Evolutionary conservation across 306 rosid species (phyloP).

Genomic region (Arachis hypogaea): DNA sequence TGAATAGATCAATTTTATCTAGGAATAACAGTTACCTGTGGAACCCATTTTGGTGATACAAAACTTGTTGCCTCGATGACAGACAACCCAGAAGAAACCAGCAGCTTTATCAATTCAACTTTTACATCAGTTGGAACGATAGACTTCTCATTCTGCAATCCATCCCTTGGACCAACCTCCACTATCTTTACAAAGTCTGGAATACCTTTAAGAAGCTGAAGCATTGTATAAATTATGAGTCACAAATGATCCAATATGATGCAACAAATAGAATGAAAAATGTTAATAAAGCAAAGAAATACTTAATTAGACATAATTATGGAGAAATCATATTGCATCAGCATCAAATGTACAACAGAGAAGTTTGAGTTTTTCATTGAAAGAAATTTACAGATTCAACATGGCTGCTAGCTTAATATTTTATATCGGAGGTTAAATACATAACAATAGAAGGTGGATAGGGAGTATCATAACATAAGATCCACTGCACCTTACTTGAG

Average conservation of each 20-base stretch:
- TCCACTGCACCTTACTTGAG: conserved; percentile 59
- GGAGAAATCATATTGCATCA: conserved; percentile 17
- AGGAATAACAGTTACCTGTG: conserved; percentile 62
- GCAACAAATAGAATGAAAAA: conserved; percentile 23
- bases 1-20: conserved; percentile 23
- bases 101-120: conserved; percentile 73
- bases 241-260: conserved; percentile 31
- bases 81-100: conserved; percentile 80
- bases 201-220: conserved; percentile 55
- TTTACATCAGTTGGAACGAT: conserved; percentile 74
- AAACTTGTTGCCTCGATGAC: conserved; percentile 92
- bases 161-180: conserved; percentile 95
- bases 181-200: conserved; percentile 84
- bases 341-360: conserved; percentile 12
- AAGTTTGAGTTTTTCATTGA: conserved; percentile 19
- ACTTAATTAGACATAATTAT: conserved; percentile 3
- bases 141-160: conserved; percentile 87
- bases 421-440: conserved; percentile 15
- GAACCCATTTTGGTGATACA: conserved; percentile 97
- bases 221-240: conserved; percentile 19
- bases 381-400: conserved; percentile 29
- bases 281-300: conserved; percentile 27
- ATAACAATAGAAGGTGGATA: background rate
- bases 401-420: conserved; percentile 1
- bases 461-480: conserved; percentile 8